A percentile compares a stretch with the other conserved stretches of the same genome.
Evolutionary conservation across 108 stramenopile genomes (phyloP).

Genomic region (Chaetoceros tenuissimus): DNA sequence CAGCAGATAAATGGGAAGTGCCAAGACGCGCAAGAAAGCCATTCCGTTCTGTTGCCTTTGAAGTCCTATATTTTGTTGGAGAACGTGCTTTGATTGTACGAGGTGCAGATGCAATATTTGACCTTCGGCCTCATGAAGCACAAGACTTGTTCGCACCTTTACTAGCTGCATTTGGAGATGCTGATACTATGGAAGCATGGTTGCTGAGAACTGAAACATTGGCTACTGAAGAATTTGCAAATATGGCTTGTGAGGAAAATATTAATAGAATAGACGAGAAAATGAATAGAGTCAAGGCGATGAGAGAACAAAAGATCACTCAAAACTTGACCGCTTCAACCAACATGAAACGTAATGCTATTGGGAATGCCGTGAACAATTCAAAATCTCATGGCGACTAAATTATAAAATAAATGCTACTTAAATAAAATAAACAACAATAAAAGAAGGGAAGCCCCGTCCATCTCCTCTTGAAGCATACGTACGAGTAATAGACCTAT

Average conservation of each 20-base stretch:
- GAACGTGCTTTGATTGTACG: constrained; percentile 65
- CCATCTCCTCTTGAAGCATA: no score
- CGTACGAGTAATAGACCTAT: no score
- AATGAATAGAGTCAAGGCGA: neutral
- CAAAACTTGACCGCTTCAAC: neutral
- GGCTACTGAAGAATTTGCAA: constrained; percentile 53
- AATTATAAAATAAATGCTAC: no score
- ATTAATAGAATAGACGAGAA: neutral
- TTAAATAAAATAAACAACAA: no score
- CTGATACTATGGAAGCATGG: constrained; percentile 73
- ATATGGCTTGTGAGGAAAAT: constrained; percentile 2
- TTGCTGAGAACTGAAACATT: constrained; percentile 55
- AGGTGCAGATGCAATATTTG: constrained; percentile 68
- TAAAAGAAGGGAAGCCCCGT: no score
- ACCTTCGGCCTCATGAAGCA: constrained; percentile 64
- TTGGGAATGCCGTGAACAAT: neutral
- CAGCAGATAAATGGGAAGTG: constrained; percentile 74
- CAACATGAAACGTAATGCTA: neutral
- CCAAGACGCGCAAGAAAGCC: constrained; percentile 73
- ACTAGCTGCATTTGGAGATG: constrained; percentile 79
- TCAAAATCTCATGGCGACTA: no score
- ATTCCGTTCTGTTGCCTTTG: constrained; percentile 73
- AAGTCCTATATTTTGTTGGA: constrained; percentile 72
- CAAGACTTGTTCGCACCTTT: constrained; percentile 69
- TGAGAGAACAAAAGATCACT: neutral